A percentile compares a stretch with the other conserved stretches of the same genome.
These are phyloP conservation scores for Pseudonitzschia pungens DNA, from an alignment of 108 stramenopile genomes.

Conservation along the genomic window DNA sequence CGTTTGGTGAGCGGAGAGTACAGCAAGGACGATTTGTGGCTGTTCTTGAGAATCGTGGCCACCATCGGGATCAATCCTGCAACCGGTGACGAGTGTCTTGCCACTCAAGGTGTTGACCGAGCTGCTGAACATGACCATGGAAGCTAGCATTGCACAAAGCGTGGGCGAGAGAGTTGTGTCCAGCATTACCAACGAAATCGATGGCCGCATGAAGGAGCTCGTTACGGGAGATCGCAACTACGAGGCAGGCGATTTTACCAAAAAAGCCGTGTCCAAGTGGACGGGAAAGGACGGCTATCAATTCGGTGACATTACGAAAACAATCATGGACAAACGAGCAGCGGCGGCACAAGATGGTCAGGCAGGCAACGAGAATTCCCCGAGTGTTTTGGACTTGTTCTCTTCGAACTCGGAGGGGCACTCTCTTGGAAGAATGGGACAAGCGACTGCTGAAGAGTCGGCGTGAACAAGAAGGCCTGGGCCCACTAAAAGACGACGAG, in stretches of 20 bases:
- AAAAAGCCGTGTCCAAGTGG: constrained; percentile 26
- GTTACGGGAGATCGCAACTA: constrained; percentile 37
- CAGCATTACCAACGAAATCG: constrained; percentile 24
- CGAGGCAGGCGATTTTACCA: constrained; percentile 30
- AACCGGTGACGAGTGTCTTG: constrained; percentile 17
- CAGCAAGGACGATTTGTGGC: constrained; percentile 19
- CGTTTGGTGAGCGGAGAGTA: constrained; percentile 26
- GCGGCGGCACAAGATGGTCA: neutral
- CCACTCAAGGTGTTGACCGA: constrained; percentile 25
- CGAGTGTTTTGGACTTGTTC: neutral
- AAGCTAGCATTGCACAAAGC: constrained; percentile 24
- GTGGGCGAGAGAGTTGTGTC: constrained; percentile 14
- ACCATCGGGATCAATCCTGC: constrained; percentile 19
- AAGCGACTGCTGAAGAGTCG: neutral
- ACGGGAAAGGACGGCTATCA: constrained; percentile 67
- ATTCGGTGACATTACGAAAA: constrained; percentile 79
- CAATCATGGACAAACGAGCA: neutral
- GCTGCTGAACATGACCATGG: constrained; percentile 16
- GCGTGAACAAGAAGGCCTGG: constrained; percentile 10
- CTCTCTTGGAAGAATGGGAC: constrained; percentile 15
- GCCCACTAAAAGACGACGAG: neutral
- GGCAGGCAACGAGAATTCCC: neutral
- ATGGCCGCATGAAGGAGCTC: constrained; percentile 32
- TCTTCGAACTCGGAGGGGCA: constrained; percentile 3
- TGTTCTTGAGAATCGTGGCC: constrained; percentile 22